Evolutionary conservation across 2,329 filamentous ascomycete species (phyloP).

Genomic region (Xylaria digitata): DNA sequence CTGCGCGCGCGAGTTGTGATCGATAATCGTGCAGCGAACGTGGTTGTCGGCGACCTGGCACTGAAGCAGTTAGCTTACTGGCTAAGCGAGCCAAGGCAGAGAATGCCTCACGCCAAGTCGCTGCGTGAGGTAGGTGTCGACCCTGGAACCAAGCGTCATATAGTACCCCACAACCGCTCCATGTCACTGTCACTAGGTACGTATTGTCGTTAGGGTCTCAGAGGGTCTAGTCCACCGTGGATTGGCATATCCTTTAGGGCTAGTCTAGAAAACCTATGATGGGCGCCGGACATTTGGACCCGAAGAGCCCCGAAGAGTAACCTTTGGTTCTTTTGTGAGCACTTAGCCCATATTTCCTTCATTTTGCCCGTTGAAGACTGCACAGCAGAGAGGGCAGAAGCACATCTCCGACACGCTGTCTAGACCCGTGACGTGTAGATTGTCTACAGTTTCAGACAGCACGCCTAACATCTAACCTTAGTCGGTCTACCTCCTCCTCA

Average conservation of each 20-base stretch:
- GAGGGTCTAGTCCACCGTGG: conserved; percentile 20
- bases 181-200: conserved; percentile 23
- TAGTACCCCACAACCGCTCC: conserved; percentile 15
- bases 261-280: background rate
- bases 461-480: background rate
- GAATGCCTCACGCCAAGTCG: conserved; percentile 36
- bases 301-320: conserved; percentile 5
- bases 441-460: background rate
- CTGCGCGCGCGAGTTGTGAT: background rate
- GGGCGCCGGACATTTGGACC: conserved; percentile 15
- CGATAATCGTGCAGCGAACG: background rate
- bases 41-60: conserved; percentile 11
- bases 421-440: background rate
- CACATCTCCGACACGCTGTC: background rate
- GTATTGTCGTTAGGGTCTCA: conserved; percentile 22
- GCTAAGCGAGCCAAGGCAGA: conserved; percentile 33
- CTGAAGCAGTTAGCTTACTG: conserved; percentile 25
- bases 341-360: background rate
- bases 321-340: conserved; percentile 1
- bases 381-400: background rate
- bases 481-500: background rate
- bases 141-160: conserved; percentile 21
- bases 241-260: conserved; percentile 6
- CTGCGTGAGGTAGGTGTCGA: conserved; percentile 23
- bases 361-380: conserved; percentile 3